These are phyloP conservation scores for Brasenia schreberi DNA, from an alignment of 164 flowering plant species.

Conservation along the genomic window DNA sequence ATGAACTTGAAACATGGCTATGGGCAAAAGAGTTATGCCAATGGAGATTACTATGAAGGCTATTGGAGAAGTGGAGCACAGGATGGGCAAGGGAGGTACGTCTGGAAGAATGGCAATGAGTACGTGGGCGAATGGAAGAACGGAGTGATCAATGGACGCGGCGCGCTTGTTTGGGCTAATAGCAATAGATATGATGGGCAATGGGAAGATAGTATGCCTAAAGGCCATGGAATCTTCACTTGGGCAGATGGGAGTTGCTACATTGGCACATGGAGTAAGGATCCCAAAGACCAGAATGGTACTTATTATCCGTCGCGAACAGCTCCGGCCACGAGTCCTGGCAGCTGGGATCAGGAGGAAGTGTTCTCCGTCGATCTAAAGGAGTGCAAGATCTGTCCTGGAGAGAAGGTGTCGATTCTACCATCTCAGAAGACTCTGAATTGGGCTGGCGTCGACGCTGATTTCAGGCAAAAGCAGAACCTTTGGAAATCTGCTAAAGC, in stretches of 20 bases:
- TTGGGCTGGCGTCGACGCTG: slow-evolving; percentile 14
- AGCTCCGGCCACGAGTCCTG: slow-evolving; percentile 11
- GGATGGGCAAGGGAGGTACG: slow-evolving; percentile 68
- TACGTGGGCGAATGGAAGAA: slow-evolving; percentile 56
- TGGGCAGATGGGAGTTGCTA: slow-evolving; percentile 64
- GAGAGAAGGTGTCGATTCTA: slow-evolving; percentile 48
- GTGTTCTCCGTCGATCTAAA: slow-evolving; percentile 33
- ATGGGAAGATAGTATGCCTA: slow-evolving; percentile 65
- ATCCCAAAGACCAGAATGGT: slow-evolving; percentile 44
- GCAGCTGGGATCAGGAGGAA: slow-evolving; percentile 65
- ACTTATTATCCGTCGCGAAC: slow-evolving; percentile 44
- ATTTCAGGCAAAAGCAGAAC: slow-evolving; percentile 24
- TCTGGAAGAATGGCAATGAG: slow-evolving; percentile 50
- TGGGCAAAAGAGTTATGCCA: slow-evolving; percentile 42
- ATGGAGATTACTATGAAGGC: slow-evolving; percentile 75
- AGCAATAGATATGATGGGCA: slow-evolving; percentile 54
- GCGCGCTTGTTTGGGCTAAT: slow-evolving; percentile 41
- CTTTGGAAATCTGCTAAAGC: slow-evolving; percentile 36
- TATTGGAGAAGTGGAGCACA: slow-evolving; percentile 67
- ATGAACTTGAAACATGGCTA: slow-evolving; percentile 66
- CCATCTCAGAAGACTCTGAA: slow-evolving; percentile 61
- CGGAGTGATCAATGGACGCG: slow-evolving; percentile 41
- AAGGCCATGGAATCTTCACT: slow-evolving; percentile 46
- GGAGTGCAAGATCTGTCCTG: slow-evolving; percentile 40
- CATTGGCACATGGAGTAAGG: slow-evolving; percentile 63